A percentile compares a stretch with the other conserved stretches of the same genome.
These are phyloP conservation scores for Delphinella strobiligena DNA, from an alignment of 2,329 filamentous ascomycete species.

Conservation along the genomic window DNA sequence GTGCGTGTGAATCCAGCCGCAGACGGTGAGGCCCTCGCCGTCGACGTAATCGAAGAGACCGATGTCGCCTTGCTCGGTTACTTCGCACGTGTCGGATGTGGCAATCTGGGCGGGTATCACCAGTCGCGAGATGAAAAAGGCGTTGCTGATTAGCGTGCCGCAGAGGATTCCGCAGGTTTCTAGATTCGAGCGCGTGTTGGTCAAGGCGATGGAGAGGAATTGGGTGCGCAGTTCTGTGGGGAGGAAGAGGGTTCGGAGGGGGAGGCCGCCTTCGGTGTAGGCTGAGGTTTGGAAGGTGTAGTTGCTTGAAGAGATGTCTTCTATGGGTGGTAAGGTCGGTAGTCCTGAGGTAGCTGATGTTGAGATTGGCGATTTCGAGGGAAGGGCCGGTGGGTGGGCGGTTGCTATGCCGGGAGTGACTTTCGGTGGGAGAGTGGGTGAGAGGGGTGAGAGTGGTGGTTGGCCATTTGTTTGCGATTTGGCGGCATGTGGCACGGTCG, in stretches of 20 bases:
- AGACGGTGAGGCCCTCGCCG: slow-evolving; percentile 66
- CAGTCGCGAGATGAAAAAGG: slow-evolving; percentile 77
- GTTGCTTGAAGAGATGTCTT: slow-evolving; percentile 36
- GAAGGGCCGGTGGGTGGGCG: slow-evolving; percentile 12
- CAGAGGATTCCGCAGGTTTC: slow-evolving; percentile 95
- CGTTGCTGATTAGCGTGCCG: slow-evolving; percentile 82
- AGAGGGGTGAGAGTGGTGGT: too few relatives aligned
- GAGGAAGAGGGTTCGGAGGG: slow-evolving; percentile 78
- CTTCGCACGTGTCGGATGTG: slow-evolving; percentile 91
- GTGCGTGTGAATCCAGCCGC: slow-evolving; percentile 98
- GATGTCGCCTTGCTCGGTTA: slow-evolving; percentile 59
- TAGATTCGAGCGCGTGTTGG: slow-evolving; percentile 69
- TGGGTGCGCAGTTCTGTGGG: slow-evolving; percentile 59
- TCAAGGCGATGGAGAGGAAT: slow-evolving; percentile 62
- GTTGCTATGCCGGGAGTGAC: slow-evolving; percentile 12
- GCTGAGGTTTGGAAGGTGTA: slow-evolving; percentile 76
- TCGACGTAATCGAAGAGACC: slow-evolving; percentile 84
- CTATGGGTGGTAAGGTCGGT: slow-evolving; percentile 18
- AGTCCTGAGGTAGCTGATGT: background rate
- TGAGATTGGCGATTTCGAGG: slow-evolving; percentile 3
- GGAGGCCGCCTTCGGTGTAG: slow-evolving; percentile 78
- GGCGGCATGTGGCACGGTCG: slow-evolving; percentile 26
- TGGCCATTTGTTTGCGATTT: too few relatives aligned
- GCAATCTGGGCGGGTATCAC: slow-evolving; percentile 84
- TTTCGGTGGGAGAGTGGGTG: slow-evolving; percentile 12